phyloP scores from a whole-genome alignment of 495 filamentous ascomycete genomes.

The Symbiotaphrina buchneri region DNA sequence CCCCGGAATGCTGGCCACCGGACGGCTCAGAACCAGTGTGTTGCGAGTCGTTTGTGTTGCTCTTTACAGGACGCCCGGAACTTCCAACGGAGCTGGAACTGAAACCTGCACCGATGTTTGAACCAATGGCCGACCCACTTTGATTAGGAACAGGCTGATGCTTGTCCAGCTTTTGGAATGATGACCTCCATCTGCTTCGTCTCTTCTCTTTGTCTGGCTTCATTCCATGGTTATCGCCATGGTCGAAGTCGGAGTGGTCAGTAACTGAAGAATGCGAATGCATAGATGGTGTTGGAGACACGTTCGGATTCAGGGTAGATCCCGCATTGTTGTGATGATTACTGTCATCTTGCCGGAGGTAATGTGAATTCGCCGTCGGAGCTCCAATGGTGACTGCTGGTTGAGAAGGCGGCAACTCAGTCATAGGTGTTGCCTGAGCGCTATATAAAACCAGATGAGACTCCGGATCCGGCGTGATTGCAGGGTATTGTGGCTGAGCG shows the following conservation, averaged over 20 bases:
- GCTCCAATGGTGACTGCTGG: constrained; percentile 10
- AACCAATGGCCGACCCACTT: constrained; percentile 27
- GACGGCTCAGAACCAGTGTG: constrained; percentile 9
- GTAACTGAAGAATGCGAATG: constrained; percentile 54
- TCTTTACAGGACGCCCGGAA: constrained; percentile 22
- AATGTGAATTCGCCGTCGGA: constrained; percentile 8
- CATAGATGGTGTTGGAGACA: constrained; percentile 44
- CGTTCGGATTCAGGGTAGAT: constrained; percentile 32
- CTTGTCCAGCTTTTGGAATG: constrained; percentile 30
- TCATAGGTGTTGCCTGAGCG: constrained; percentile 1
- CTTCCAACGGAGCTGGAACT: constrained; percentile 52
- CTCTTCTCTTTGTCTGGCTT: constrained; percentile 36
- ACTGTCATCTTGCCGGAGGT: no score
- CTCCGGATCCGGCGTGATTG: neutral
- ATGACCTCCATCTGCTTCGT: constrained; percentile 50
- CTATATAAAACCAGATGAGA: neutral
- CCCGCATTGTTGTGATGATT: constrained; percentile 15
- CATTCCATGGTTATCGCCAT: constrained; percentile 27
- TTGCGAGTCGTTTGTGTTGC: constrained; percentile 32
- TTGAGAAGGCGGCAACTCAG: constrained; percentile 11
- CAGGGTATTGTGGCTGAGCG: neutral
- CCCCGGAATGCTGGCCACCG: constrained; percentile 12
- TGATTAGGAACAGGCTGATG: constrained; percentile 20
- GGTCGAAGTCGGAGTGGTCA: constrained; percentile 55
- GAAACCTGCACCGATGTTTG: constrained; percentile 38